Base-by-base conservation (phyloP, 305 asterid species). In the Salvia sclarea region DNA sequence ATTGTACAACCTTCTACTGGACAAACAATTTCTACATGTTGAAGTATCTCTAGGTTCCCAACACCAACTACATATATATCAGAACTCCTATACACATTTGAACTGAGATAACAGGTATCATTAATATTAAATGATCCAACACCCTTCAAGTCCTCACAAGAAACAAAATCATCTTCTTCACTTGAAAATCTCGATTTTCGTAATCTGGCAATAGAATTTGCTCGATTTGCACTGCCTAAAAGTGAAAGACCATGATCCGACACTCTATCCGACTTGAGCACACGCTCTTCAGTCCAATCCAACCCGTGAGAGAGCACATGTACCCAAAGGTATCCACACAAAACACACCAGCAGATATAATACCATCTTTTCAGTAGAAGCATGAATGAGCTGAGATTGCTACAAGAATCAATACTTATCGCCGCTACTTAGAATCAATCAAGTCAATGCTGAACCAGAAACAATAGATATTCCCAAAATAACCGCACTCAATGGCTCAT, bases 131-230 rank as follows among this genome's bases (percentile, higher is more conserved):
- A 90, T 47, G 97, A 90, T 35, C 98, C 97, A 71, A 85, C 86
- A 61, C 98, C 98, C 76, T 83, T 81, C 75, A 93, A 90, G 80
- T 93, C 95, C 86, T 81, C 91, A 77, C 98, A 93, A 61, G 95
- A 84, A 70, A 77, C 77, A 69, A 67, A 76, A 54, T 71, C 70
- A 71, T 79, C 79, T 6, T 3, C 54, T 69, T 49, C 75, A 30
- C 62, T 50, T 6, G 71, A 56, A 65, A 57, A 45, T 47, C 76
- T 59, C 16, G 70, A 79, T 57, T 75, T 76, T 45, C 50, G 76
- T 66, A 68, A 57, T 62, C 62, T 58, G 25, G 61, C 12, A 45
- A 45, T 28, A 6, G 56, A 61, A 66, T 49, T 70, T 61, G 47
- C 65, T 69, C 45, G 73, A 50, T 79, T 66, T 71, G 72, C 79